Evolutionary conservation across 345 rosid species (phyloP).

Genomic region (Orychophragmus violaceus): DNA sequence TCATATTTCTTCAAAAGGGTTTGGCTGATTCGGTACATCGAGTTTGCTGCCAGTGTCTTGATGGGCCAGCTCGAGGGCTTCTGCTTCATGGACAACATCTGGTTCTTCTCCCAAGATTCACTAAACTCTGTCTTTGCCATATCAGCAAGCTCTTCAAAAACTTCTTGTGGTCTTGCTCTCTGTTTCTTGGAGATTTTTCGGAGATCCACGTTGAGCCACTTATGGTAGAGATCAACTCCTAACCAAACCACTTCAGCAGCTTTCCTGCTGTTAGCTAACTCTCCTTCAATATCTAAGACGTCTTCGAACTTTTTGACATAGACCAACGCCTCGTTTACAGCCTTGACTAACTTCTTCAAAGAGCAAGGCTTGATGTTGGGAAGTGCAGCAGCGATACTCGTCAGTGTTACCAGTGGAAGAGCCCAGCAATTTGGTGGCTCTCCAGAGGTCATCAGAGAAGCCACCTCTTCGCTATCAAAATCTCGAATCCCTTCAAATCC

Average conservation of each 20-base stretch:
- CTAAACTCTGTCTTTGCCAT: slow-evolving; percentile 38
- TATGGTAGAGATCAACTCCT: slow-evolving; percentile 55
- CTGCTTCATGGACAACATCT: slow-evolving; percentile 26
- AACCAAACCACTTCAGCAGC: slow-evolving; percentile 61
- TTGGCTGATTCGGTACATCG: slow-evolving; percentile 67
- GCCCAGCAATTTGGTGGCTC: slow-evolving; percentile 75
- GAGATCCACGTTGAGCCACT: slow-evolving; percentile 67
- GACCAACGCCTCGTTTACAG: slow-evolving; percentile 57
- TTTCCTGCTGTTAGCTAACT: slow-evolving; percentile 36
- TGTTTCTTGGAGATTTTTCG: slow-evolving; percentile 35
- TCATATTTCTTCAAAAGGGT: slow-evolving; percentile 42
- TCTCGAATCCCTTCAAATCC: slow-evolving; percentile 56
- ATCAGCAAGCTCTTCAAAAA: slow-evolving; percentile 44
- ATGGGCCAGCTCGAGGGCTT: slow-evolving; percentile 60
- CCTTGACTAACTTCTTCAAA: slow-evolving; percentile 35
- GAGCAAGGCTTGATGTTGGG: slow-evolving; percentile 37
- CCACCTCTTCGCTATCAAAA: slow-evolving; percentile 50
- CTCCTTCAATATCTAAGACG: slow-evolving; percentile 30
- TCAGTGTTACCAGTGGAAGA: slow-evolving; percentile 64
- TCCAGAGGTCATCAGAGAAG: slow-evolving; percentile 36
- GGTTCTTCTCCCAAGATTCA: slow-evolving; percentile 31
- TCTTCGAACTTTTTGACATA: slow-evolving; percentile 52
- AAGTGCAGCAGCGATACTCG: slow-evolving; percentile 57
- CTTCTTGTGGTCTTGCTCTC: slow-evolving; percentile 37
- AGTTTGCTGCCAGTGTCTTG: slow-evolving; percentile 59